Conservation (phyloP, 257 asterid genomes). For the Nicotiana undulata region DNA sequence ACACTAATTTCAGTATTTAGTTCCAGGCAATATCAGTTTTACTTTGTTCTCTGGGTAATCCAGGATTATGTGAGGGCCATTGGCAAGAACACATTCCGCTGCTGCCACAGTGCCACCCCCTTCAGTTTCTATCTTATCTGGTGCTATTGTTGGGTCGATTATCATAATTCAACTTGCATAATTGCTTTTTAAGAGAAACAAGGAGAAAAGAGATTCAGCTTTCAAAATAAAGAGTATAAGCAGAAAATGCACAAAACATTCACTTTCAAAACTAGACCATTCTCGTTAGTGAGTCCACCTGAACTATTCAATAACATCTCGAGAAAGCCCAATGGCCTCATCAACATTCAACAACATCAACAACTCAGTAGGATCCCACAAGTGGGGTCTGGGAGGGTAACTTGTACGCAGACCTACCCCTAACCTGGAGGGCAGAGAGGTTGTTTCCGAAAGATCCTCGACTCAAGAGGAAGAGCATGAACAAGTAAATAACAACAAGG, state of each 20-base stretch:
- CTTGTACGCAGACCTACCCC: too few species aligned
- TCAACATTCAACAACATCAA: too few species aligned
- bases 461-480: too few species aligned
- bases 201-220: background rate
- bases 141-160: slow-evolving; percentile 34
- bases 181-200: slow-evolving; percentile 13
- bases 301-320: slow-evolving; percentile 50
- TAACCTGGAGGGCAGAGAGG: too few species aligned
- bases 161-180: slow-evolving; percentile 22
- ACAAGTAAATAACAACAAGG: too few species aligned
- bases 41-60: slow-evolving; percentile 37
- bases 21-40: slow-evolving; percentile 42
- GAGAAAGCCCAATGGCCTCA: slow-evolving; percentile 39
- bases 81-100: slow-evolving; percentile 33
- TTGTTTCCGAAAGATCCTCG: too few species aligned
- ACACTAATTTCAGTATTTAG: slow-evolving; percentile 38
- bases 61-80: slow-evolving; percentile 47
- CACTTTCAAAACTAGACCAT: slow-evolving; percentile 20
- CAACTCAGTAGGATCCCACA: too few species aligned
- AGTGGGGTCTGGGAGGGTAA: too few species aligned
- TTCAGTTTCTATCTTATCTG: slow-evolving; percentile 36
- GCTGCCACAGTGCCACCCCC: slow-evolving; percentile 6
- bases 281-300: slow-evolving; percentile 38
- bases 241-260: background rate
- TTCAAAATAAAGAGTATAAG: background rate